Conservation (phyloP, 495 filamentous ascomycete species). For the Podospora australis region DNA sequence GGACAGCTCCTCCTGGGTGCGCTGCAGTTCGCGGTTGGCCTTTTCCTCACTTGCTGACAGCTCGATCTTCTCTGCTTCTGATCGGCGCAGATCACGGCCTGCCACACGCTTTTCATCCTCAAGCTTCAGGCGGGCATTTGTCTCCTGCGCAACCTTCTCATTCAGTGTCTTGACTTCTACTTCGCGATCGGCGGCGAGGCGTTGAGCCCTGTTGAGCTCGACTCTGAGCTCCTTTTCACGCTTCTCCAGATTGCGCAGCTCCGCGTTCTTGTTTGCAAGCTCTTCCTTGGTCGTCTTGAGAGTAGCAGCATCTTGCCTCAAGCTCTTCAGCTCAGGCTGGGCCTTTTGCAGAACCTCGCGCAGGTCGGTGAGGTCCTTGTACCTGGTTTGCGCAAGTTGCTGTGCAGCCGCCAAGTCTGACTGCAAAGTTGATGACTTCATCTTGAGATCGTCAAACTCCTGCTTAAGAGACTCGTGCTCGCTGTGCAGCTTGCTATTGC, state of each 20-base stretch:
- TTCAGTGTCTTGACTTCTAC: conserved; percentile 68
- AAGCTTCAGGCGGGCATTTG: conserved; percentile 58
- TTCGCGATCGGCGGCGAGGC: conserved; percentile 63
- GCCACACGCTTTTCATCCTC: conserved; percentile 69
- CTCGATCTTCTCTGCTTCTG: conserved; percentile 72
- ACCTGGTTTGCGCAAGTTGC: conserved; percentile 75
- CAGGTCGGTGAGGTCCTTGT: conserved; percentile 79
- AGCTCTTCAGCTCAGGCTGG: conserved; percentile 72
- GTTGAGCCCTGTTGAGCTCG: conserved; percentile 64
- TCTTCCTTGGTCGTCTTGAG: conserved; percentile 67
- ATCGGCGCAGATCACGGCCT: conserved; percentile 66
- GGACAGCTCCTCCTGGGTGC: conserved; percentile 61
- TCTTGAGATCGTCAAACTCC: conserved; percentile 70
- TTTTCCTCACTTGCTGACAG: conserved; percentile 65
- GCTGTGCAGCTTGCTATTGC: conserved; percentile 45
- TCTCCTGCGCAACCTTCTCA: conserved; percentile 69
- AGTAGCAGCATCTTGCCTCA: conserved; percentile 68
- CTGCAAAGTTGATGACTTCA: conserved; percentile 61
- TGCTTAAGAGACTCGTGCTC: conserved; percentile 55
- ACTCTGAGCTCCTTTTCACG: conserved; percentile 72
- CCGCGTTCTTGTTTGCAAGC: conserved; percentile 57
- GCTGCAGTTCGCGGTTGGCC: conserved; percentile 57
- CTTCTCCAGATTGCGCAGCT: conserved; percentile 67
- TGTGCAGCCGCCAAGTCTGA: conserved; percentile 82
- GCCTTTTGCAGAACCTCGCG: conserved; percentile 71